Conservation (phyloP, 139 green algal species). For the Tetraselmis chui region DNA sequence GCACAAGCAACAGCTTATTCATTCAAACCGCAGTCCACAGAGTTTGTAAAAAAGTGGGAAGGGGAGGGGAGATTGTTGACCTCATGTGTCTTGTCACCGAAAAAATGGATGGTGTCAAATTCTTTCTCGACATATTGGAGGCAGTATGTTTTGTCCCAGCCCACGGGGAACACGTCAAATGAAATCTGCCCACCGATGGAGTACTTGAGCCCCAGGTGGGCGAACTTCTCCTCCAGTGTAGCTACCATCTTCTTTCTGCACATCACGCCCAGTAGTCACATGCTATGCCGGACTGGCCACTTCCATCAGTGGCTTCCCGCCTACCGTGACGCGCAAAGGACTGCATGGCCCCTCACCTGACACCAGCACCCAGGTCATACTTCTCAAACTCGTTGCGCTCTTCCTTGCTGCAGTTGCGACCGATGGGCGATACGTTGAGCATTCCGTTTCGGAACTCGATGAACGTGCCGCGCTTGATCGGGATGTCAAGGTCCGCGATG, state of each 20-base stretch:
- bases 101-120: slow-evolving; percentile 98
- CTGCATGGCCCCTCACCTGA: slow-evolving; percentile 44
- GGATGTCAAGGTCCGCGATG: slow-evolving; percentile 95
- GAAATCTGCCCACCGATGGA: slow-evolving; percentile 97
- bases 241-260: slow-evolving; percentile 83
- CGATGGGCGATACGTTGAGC: slow-evolving; percentile 96
- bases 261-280: too few relatives aligned
- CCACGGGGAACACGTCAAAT: slow-evolving; percentile 94
- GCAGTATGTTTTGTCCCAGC: slow-evolving; percentile 99
- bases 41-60: too few relatives aligned
- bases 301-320: too few relatives aligned
- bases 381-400: slow-evolving; percentile 94
- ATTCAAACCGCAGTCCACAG: too few relatives aligned
- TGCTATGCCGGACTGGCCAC: too few relatives aligned
- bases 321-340: too few relatives aligned
- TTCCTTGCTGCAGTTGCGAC: slow-evolving; percentile 93
- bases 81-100: slow-evolving; percentile 98
- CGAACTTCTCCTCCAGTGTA: slow-evolving; percentile 79
- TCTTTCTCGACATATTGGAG: slow-evolving; percentile 84
- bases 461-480: slow-evolving; percentile 97
- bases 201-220: slow-evolving; percentile 80
- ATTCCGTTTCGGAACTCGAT: slow-evolving; percentile 99
- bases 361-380: slow-evolving; percentile 65
- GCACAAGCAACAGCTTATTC: too few relatives aligned
- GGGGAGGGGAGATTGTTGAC: slow-evolving; percentile 25